phyloP scores from a whole-genome alignment of 169 alveolate species.

The Cryptosporidium felis region DNA sequence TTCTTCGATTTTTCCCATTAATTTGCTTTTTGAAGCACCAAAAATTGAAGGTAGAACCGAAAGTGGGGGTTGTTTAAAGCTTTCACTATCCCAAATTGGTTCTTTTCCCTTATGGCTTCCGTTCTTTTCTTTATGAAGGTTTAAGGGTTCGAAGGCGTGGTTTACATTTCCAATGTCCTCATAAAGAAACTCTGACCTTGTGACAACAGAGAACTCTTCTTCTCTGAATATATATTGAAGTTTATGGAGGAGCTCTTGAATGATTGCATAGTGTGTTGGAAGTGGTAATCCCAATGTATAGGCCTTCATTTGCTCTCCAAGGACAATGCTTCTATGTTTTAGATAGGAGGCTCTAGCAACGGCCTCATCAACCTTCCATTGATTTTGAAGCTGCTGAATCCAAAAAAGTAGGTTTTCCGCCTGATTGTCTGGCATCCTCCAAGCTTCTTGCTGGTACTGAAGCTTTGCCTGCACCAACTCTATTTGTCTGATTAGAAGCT shows the following conservation, averaged over 20 bases:
- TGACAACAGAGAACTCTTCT: conserved; percentile 53
- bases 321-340: conserved; percentile 62
- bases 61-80: conserved; percentile 63
- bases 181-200: conserved; percentile 55
- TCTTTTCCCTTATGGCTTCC: neutral
- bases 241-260: conserved; percentile 52
- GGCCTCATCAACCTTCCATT: conserved; percentile 71
- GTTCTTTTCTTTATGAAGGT: neutral
- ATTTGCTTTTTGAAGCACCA: conserved; percentile 15
- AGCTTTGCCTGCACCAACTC: conserved; percentile 66
- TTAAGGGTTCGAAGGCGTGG: conserved; percentile 22
- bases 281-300: conserved; percentile 49
- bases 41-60: conserved; percentile 54
- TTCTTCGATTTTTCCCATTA: neutral
- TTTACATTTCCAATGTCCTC: conserved; percentile 42
- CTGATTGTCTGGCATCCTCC: conserved; percentile 71
- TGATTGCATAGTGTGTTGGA: conserved; percentile 67
- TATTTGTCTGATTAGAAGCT: conserved; percentile 52
- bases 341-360: conserved; percentile 69
- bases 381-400: conserved; percentile 67
- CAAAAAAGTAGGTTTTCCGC: conserved; percentile 62
- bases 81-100: conserved; percentile 55
- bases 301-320: conserved; percentile 70
- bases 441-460: conserved; percentile 66
- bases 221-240: conserved; percentile 69